Evolutionary conservation across 768 basidiomycete genomes (phyloP), one percentile per base, ranked within the genome.

Genomic region (Lentinus tigrinus): DNA sequence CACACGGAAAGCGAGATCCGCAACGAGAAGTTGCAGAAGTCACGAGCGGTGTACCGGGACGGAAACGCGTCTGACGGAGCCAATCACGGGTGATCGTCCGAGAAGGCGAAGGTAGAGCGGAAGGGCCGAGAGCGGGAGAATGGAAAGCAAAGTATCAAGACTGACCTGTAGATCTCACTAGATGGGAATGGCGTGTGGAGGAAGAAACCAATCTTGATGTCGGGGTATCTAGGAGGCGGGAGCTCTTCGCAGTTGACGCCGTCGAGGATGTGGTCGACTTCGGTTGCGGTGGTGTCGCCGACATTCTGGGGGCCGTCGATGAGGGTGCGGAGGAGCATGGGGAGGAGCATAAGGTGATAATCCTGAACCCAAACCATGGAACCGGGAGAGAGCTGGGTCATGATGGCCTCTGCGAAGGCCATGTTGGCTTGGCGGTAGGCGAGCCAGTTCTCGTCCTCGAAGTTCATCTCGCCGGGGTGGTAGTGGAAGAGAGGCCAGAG

Each of bases 331-430:
- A 98, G 82, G 52, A 96, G 82, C 89, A 96, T 91, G 23, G 96
- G 96, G 6, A 98, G 84, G 62, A 98, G 91, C 95, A 98, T 98
- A 60, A 98, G 85, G 71, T 95, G 93, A 71, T 95, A 95, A 71
- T 96, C 94, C 72, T 99, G 97, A 2, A 99, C 97, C 97, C 97
- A 98, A 39, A 99, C 93, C 87, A 98, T 95, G 54, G 95, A 85
- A 19, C 92, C 93, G 2, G 91, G 87, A 5, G 81, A 83, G 54
- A 94, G 78, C 70, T 94, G 90, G 46, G 80, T 78, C 60, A 84
- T 81, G 57, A 98, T 91, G 21, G 81, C 91, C 72, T 98, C 90
- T 0, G 97, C 96, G 68, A 99, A 99, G 64, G 85, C 81, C 76
- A 95, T 78, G 73, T 98, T 99, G 46, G 96, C 96, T 73, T 97